A percentile compares a stretch with the other conserved stretches of the same genome.
Conservation (phyloP, 1,284 basidiomycete genomes). For the Melampsora americana region DNA sequence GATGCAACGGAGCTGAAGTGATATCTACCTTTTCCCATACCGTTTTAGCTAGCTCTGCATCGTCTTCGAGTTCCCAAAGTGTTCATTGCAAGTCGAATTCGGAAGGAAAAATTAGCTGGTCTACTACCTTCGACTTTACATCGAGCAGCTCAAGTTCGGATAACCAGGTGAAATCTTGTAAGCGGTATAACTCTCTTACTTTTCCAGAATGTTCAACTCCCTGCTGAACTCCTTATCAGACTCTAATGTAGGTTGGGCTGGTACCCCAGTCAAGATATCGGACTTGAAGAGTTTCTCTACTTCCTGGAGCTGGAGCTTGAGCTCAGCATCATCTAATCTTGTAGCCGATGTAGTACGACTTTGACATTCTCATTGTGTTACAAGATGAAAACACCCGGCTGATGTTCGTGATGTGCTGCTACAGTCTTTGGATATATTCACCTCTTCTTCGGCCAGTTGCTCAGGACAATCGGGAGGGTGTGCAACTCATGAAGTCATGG, state of each 20-base stretch:
- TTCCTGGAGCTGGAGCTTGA: neutral
- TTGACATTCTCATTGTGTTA: neutral
- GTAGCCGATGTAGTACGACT: neutral
- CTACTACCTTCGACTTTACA: neutral
- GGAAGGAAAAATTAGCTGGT: neutral
- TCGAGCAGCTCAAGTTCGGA: neutral
- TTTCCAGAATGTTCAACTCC: too few species aligned
- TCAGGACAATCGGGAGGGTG: neutral
- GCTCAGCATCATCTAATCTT: neutral
- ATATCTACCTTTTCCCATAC: too few species aligned
- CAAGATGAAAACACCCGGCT: neutral
- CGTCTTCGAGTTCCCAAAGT: neutral
- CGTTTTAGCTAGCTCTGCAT: neutral
- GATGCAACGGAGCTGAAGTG: too few species aligned
- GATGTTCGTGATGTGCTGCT: neutral
- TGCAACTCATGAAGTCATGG: neutral
- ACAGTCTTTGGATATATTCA: neutral
- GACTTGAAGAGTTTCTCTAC: neutral
- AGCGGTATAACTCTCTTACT: neutral
- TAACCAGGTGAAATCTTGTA: neutral
- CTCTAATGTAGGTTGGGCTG: neutral
- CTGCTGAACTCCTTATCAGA: neutral
- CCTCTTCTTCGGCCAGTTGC: neutral
- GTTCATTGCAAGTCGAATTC: neutral
- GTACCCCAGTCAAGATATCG: neutral